A percentile compares a stretch with the other conserved stretches of the same genome.
Evolutionary conservation across 139 green algal species (phyloP).

Genomic region (Haematococcus lacustris): DNA sequence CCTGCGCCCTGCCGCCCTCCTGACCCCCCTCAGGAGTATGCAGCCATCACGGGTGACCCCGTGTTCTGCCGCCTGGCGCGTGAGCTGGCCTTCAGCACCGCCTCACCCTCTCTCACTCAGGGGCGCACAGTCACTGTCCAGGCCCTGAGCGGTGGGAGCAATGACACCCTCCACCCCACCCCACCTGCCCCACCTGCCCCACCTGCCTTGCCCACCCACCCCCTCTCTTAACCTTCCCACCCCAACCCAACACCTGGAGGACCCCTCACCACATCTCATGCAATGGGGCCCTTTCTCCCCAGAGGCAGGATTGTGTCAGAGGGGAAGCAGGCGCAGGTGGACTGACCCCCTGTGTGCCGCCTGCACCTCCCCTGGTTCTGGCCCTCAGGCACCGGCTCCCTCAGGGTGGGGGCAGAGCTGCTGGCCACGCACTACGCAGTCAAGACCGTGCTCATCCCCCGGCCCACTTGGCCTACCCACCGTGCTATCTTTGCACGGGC

Average conservation of each 20-base stretch:
- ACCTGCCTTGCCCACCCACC: no score
- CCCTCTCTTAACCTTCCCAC: background rate
- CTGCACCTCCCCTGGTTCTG: no score
- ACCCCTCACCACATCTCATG: no score
- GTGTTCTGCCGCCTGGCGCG: conserved; percentile 60
- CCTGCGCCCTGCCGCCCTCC: background rate
- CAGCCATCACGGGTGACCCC: conserved; percentile 69
- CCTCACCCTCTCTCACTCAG: conserved; percentile 31
- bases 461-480: conserved; percentile 79
- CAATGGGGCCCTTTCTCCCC: no score
- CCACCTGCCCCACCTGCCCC: background rate
- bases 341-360: no score
- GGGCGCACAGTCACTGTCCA: conserved; percentile 62
- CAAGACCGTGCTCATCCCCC: conserved; percentile 59
- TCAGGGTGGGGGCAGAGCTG: conserved; percentile 71
- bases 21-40: conserved; percentile 61
- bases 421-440: conserved; percentile 51
- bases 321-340: no score
- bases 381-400: conserved; percentile 57
- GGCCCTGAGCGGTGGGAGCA: conserved; percentile 48
- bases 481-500: conserved; percentile 73
- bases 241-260: background rate
- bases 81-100: conserved; percentile 62
- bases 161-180: no score
- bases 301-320: no score